Evolutionary conservation across 148 eudicot genomes (phyloP), one percentile per base, ranked within the genome.

Genomic region (Arctostaphylos glauca): DNA sequence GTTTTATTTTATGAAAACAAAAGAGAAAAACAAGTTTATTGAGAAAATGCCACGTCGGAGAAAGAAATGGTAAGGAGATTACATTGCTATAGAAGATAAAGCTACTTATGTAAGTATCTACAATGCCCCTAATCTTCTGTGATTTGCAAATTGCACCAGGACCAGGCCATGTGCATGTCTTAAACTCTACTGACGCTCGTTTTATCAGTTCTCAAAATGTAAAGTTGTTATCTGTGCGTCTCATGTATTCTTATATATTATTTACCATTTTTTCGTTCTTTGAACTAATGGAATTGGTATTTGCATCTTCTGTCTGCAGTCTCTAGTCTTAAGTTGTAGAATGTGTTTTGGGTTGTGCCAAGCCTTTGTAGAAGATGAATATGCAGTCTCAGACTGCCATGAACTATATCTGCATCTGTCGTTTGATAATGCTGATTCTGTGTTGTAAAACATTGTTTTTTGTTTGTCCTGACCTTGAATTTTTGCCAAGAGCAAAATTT

Each of bases 401-500:
- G 19, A 43, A 44, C 52, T 73, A 18, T 73, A 6, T 19, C 31
- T 73, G 76, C 77, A 9, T 73, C 25, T 47, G 31, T 41, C 18
- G 46, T 46, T 73, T 46, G 76, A 48, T 19, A 19, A 47, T 6
- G 50, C 21, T 46, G 53, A 73, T 73, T 73, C 25, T 0, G 3
- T 73, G 13, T 43, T 46, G 12, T 19, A 15, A 44, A 46, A 16
- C 18, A 31, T 6, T 3, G 16, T 44, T n/a, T 15, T 70, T 72
- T 72, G 49, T 74, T 46, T 47, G 38, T 48, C 47, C 77, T 74
- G 21, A 52, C 79, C 44, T 76, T 76, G 59, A 6, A 31, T 76
- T 76, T 25, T 52, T 76, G 58, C 23, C 74, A 19, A 47, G 38
- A 79, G 5, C 62, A 62, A 15, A 21, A 49, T 80, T 6, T 78